Evolutionary conservation across 2,329 filamentous ascomycete species (phyloP), one percentile per base, ranked within the genome.

Genomic region (Lecanicillium sp.): DNA sequence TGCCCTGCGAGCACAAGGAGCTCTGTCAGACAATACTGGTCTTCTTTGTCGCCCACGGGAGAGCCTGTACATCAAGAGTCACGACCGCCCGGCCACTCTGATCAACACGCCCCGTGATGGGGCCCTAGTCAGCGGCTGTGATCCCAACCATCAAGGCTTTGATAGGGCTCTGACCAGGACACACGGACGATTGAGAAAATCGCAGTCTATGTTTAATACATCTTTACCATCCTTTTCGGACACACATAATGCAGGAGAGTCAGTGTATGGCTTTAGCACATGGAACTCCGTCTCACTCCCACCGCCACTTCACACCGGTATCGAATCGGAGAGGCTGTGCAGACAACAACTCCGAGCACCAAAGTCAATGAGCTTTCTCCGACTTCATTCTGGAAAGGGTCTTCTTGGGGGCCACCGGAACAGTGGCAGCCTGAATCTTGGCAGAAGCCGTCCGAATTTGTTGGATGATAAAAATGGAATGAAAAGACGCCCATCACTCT

Each of bases 331-430:
- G n/a, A n/a, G n/a, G n/a, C n/a, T n/a, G 22, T 25, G 22, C 22
- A 25, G 22, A 25, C 22, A 25, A 25, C 22, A 25, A 32, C 46
- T 77, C 13, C 65, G 68, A 43, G 55, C 66, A 3, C 70, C 71
- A 1, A 74, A 69, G 36, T 79, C 76, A 3, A 74, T 74, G 70
- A 73, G 67, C 44, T 72, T 77, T 44, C 54, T 77, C 18, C 52
- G 42, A 54, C 15, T 32, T 3, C 22, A 35, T 20, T 19, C 40
- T 13, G 25, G 12, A 14, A 35, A 12, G 17, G 35, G 31, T 9
- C 30, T n/a, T n/a, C n/a, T n/a, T n/a, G n/a, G n/a, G n/a, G n/a
- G n/a, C n/a, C n/a, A n/a, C n/a, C n/a, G n/a, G n/a, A n/a, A n/a
- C n/a, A n/a, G n/a, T n/a, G n/a, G n/a, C n/a, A n/a, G n/a, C n/a